Conservation (phyloP, 441 rosid genomes). For the Croton laevigatus region DNA sequence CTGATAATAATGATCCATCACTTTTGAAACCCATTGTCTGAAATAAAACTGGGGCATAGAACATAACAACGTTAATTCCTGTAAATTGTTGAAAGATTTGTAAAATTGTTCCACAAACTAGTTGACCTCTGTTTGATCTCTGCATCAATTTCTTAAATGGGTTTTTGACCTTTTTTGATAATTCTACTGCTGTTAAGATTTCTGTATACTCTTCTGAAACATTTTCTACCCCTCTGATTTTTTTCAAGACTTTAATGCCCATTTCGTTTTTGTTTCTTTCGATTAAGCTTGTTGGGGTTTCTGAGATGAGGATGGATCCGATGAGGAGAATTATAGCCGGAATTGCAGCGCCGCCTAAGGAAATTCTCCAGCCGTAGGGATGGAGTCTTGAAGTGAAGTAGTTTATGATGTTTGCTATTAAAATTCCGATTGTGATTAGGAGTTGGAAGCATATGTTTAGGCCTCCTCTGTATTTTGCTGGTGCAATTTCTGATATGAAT, state of each 20-base stretch:
- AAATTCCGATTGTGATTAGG: constrained; percentile 60
- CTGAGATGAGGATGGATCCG: constrained; percentile 53
- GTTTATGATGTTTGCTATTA: constrained; percentile 50
- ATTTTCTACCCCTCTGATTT: constrained; percentile 49
- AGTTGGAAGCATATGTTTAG: constrained; percentile 58
- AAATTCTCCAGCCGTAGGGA: constrained; percentile 56
- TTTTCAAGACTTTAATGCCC: constrained; percentile 34
- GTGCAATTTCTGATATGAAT: constrained; percentile 73
- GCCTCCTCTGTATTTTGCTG: constrained; percentile 55
- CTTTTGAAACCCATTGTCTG: constrained; percentile 66
- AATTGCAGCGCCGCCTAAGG: constrained; percentile 56
- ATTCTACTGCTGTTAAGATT: constrained; percentile 42
- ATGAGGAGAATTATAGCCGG: constrained; percentile 55
- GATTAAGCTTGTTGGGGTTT: constrained; percentile 63
- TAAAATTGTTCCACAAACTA: constrained; percentile 44
- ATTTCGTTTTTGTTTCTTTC: constrained; percentile 46
- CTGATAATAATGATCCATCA: constrained; percentile 46
- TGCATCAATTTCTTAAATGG: constrained; percentile 46
- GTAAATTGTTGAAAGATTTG: constrained; percentile 77
- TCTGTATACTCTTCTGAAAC: constrained; percentile 46
- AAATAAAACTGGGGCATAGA: constrained; percentile 72
- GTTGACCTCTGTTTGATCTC: constrained; percentile 37
- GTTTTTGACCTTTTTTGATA: constrained; percentile 35
- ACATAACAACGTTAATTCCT: constrained; percentile 75
- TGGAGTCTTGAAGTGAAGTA: constrained; percentile 37